Conservation (phyloP, 164 flowering plant genomes). For the Stephania cephalantha region DNA sequence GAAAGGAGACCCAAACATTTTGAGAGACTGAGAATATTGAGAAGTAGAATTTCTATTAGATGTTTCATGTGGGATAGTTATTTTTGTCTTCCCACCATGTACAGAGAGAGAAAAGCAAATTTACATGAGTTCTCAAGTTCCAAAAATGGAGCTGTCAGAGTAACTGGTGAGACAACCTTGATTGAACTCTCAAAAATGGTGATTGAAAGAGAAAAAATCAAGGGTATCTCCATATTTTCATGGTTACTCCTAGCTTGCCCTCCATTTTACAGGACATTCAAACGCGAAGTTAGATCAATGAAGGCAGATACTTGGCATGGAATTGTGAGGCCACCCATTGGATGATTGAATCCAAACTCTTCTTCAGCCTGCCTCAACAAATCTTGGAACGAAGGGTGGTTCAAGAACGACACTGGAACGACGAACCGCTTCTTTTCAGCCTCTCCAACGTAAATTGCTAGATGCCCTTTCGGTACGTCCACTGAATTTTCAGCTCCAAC, state of each 20-base stretch:
- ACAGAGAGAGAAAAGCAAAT: no score
- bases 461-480: slow-evolving; percentile 30
- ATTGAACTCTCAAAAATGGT: neutral
- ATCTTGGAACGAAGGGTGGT: slow-evolving; percentile 28
- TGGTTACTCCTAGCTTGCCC: neutral
- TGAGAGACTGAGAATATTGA: no score
- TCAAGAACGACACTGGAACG: slow-evolving; percentile 29
- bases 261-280: slow-evolving; percentile 7
- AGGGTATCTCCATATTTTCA: neutral
- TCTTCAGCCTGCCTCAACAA: slow-evolving; percentile 22
- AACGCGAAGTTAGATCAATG: slow-evolving; percentile 10
- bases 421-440: slow-evolving; percentile 21
- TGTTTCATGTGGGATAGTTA: neutral
- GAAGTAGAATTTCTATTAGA: neutral
- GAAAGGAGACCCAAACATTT: no score
- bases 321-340: slow-evolving; percentile 31
- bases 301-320: slow-evolving; percentile 24
- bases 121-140: neutral
- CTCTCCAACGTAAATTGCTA: slow-evolving; percentile 34
- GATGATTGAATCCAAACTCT: slow-evolving; percentile 33
- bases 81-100: neutral
- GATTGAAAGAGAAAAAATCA: slow-evolving; percentile 1
- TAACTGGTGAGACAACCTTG: slow-evolving; percentile 5
- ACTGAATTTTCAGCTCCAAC: neutral
- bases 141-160: neutral